Evolutionary conservation across 1,139 yeast genomes (phyloP), one percentile per base, ranked within the genome.

Genomic region (Scheffersomyces titani): DNA sequence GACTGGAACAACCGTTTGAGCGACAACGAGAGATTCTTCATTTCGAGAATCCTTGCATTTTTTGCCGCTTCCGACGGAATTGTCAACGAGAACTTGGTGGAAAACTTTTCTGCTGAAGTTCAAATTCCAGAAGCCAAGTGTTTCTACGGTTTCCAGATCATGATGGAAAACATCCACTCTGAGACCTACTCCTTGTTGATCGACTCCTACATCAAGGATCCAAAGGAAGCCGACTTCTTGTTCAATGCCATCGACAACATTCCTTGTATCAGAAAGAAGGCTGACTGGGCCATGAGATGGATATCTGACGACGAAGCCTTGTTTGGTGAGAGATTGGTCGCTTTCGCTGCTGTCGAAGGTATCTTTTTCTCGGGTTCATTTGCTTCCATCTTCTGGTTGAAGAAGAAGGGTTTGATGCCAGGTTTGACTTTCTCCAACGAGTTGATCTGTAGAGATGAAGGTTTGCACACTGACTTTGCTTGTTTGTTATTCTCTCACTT

Each of bases 301-400:
- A 94, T 94, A 71, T 80, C 85, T 61, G 97, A 92, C 72, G 84
- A 87, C 45, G 88, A 89, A 57, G 96, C 97, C 19, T 83, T 93
- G 63, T 94, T 90, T 70, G 97, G 88, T 65, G 98, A 94, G 82
- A 89, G 99, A 76, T 84, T 94, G 68, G 96, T 96, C 63, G 99
- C 99, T 19, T 94, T 94, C 72, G 99, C 99, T 60, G 99, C 99
- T 60, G 97, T 94, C 60, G 99, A 94, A 80, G 99, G 99, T 80
- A 91, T 96, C 65, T 94, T 94, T 86, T 93, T 94, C 82, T 88
- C 96, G 56, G 98, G 99, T 61, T 92, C 98, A 5, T 94, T 94
- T 76, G 99, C 99, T 52, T 92, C 98, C 56, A 90, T 96, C 72
- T 94, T 93, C 81, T 93, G 98, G 98, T 86, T 94, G 72, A 92